Evolutionary conservation across 768 basidiomycete species (phyloP), one percentile per base, ranked within the genome.

Genomic region (Dentipellis fragilis): DNA sequence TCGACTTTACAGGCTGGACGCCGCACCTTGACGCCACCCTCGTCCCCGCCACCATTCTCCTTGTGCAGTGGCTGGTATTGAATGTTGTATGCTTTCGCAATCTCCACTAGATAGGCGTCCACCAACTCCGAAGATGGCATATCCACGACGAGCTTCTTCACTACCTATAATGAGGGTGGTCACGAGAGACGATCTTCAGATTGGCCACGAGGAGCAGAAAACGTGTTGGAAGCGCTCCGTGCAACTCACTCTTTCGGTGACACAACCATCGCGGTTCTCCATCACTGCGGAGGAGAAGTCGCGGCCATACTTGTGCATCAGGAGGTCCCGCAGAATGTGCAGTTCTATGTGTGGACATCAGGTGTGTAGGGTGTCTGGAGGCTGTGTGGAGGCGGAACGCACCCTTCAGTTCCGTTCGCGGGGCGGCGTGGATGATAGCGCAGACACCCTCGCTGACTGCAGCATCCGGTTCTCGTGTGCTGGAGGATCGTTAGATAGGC

Each of bases 261-360:
- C 94, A 69, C 85, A 83, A 14, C 75, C 74, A 61, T 87, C 83
- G 46, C 76, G 80, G 68, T 95, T 93, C 68, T 93, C 89, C 78
- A 93, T 89, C 2, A 89, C 84, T n/a, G 80, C 79, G 16, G 84
- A 61, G 14, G 93, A 82, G 67, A 90, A 98, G 49, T 93, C 91
- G 19, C 95, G 83, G 16, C 95, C 93, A 66, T 85, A 96, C 72
- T 96, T 96, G 68, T 93, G 89, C 87, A 94, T 89, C 56, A 99
- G 78, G 67, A 97, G 81, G 67, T 98, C 94, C 54, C 96, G 84
- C 52, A 97, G 71, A 38, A 92, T 74, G 61, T 96, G 90, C 39
- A 99, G 78, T 67, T 97, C 93, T 93, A n/a, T 46, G 49, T 37
- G 17, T 35, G 38, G 45, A 22, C 16, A 35, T 16, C 16, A 35